These are phyloP conservation scores for Fonsecaea monophora DNA, from an alignment of 2,329 filamentous ascomycete genomes.

Conservation along the genomic window DNA sequence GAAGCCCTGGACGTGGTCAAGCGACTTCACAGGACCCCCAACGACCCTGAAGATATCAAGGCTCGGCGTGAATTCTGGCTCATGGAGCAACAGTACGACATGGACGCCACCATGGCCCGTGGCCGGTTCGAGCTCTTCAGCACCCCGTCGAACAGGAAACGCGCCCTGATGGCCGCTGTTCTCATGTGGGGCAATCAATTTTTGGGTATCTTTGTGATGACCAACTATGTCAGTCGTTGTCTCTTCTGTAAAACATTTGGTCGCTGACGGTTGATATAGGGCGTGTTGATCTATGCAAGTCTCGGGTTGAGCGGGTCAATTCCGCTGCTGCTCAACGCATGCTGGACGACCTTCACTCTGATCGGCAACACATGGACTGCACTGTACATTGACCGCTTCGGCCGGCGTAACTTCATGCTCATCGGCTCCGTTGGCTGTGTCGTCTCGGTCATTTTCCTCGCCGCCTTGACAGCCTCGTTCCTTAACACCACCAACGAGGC, in stretches of 20 bases:
- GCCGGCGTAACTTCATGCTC: conserved; percentile 41
- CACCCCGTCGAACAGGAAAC: conserved; percentile 50
- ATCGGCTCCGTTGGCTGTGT: conserved; percentile 51
- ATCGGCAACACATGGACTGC: conserved; percentile 52
- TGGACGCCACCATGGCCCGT: conserved; percentile 41
- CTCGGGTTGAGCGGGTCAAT: conserved; percentile 49
- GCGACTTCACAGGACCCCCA: conserved; percentile 44
- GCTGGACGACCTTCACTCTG: conserved; percentile 53
- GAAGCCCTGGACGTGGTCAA: conserved; percentile 47
- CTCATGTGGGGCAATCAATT: conserved; percentile 53
- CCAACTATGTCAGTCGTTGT: conserved; percentile 26
- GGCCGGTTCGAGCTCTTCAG: conserved; percentile 52
- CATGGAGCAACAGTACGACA: conserved; percentile 54
- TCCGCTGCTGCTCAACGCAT: conserved; percentile 54
- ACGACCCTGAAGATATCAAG: conserved; percentile 45
- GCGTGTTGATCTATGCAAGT: conserved; percentile 48
- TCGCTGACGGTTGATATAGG: conserved; percentile 47
- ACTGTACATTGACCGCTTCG: conserved; percentile 49
- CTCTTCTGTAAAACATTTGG: conserved; percentile 42
- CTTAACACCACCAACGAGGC: conserved; percentile 46
- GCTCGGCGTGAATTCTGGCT: conserved; percentile 53
- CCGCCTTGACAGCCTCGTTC: conserved; percentile 47
- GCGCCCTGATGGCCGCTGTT: conserved; percentile 50
- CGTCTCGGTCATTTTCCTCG: conserved; percentile 49
- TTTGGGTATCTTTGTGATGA: conserved; percentile 39